These are phyloP conservation scores for Aspergillus nidulans DNA, from an alignment of 495 filamentous ascomycete species.

Conservation along the genomic window DNA sequence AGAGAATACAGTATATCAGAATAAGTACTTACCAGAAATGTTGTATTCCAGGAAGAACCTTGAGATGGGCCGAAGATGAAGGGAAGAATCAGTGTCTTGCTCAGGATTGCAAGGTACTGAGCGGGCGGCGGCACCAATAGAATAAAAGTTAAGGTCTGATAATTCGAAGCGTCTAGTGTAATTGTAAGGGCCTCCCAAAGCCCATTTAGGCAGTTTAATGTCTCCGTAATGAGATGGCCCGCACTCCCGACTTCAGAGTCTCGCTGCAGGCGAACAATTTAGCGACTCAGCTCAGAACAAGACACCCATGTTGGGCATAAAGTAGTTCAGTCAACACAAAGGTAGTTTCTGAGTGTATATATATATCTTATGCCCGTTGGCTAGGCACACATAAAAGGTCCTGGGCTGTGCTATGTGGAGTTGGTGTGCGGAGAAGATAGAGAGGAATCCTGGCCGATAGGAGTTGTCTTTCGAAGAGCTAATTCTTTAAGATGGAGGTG, in stretches of 20 bases:
- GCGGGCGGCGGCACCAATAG: background rate
- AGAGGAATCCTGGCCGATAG: background rate
- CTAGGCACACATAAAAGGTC: background rate
- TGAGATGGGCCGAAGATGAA: background rate
- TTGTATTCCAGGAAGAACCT: background rate
- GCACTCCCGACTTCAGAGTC: background rate
- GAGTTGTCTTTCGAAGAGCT: background rate
- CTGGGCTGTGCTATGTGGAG: conserved; percentile 3
- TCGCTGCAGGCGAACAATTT: conserved; percentile 9
- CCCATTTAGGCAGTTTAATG: conserved; percentile 1
- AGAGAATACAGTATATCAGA: background rate
- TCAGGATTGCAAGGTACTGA: background rate
- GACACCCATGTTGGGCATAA: conserved; percentile 6
- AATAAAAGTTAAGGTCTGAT: background rate
- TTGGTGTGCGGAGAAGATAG: background rate
- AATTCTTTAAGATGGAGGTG: background rate
- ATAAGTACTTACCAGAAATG: background rate
- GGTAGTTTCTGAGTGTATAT: background rate
- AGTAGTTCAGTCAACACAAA: background rate
- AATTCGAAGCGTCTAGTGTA: background rate
- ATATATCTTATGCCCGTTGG: background rate
- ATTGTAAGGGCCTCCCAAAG: background rate
- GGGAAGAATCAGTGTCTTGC: conserved; percentile 1
- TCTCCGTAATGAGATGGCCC: conserved; percentile 3
- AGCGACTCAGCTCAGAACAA: conserved; percentile 3